A percentile compares a stretch with the other conserved stretches of the same genome.
Evolutionary conservation across 2,329 filamentous ascomycete genomes (phyloP).

Genomic region (Neoascochyta sp.): DNA sequence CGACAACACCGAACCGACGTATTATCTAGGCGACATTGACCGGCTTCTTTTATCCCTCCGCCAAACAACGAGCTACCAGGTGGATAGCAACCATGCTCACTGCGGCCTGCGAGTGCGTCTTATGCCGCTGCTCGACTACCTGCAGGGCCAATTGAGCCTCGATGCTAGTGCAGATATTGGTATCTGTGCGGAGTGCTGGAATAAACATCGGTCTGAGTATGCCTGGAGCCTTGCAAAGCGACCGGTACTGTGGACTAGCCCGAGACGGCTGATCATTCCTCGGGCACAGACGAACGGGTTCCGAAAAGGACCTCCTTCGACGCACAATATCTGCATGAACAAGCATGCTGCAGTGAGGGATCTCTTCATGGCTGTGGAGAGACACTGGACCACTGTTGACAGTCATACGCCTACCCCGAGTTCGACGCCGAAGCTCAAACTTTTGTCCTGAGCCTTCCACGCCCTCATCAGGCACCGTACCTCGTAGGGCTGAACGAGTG

Average conservation of each 20-base stretch:
- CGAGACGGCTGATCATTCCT: constrained; percentile 16
- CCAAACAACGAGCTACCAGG: constrained; percentile 68
- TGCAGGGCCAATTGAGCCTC: constrained; percentile 47
- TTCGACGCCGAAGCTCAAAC: too few relatives aligned
- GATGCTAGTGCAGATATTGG: constrained; percentile 39
- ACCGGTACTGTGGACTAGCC: constrained; percentile 43
- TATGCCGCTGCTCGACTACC: constrained; percentile 62
- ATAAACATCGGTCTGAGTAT: constrained; percentile 36
- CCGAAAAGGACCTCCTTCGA: constrained; percentile 20
- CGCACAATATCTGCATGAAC: constrained; percentile 28
- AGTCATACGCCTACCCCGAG: too few relatives aligned
- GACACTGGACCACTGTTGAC: constrained; percentile 40
- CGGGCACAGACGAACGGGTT: constrained; percentile 12
- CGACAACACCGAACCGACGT: constrained; percentile 40
- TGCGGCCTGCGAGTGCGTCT: constrained; percentile 66
- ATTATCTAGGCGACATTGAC: constrained; percentile 60
- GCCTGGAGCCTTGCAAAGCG: constrained; percentile 46
- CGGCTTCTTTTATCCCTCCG: constrained; percentile 58
- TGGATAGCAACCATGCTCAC: constrained; percentile 69
- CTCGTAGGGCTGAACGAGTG: too few relatives aligned
- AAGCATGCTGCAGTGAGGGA: constrained; percentile 35
- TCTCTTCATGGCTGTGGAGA: constrained; percentile 40
- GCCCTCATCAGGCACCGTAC: too few relatives aligned
- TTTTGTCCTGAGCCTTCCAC: too few relatives aligned
- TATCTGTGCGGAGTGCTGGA: constrained; percentile 48